phyloP scores from a whole-genome alignment of 371 early-diverging fungal species.

The Syncephalastrum contaminatum region DNA sequence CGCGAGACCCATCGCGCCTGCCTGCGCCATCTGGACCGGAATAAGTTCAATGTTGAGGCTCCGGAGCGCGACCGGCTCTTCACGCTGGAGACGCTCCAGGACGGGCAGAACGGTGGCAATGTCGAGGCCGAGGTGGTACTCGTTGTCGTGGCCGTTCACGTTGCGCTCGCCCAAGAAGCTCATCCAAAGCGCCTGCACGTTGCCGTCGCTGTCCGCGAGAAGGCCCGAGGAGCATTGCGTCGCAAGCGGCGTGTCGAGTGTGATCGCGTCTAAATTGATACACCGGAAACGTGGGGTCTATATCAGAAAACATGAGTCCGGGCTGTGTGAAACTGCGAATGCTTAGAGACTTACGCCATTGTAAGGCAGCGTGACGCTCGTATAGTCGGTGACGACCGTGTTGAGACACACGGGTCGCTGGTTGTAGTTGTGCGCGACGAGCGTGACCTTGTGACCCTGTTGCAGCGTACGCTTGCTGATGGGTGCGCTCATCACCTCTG shows the following conservation, averaged over 20 bases:
- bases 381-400: slow-evolving; percentile 79
- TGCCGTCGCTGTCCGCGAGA: slow-evolving; percentile 71
- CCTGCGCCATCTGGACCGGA: slow-evolving; percentile 76
- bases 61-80: slow-evolving; percentile 45
- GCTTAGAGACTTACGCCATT: slow-evolving; percentile 57
- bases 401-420: slow-evolving; percentile 72
- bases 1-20: slow-evolving; percentile 76
- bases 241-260: slow-evolving; percentile 83
- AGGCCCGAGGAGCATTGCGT: slow-evolving; percentile 86
- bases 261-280: slow-evolving; percentile 83
- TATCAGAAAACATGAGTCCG: slow-evolving; percentile 1
- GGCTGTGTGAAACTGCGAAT: no score
- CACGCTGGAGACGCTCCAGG: slow-evolving; percentile 45
- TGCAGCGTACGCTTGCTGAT: slow-evolving; percentile 57
- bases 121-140: slow-evolving; percentile 77
- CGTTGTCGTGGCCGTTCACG: slow-evolving; percentile 66
- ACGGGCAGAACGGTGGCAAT: slow-evolving; percentile 57
- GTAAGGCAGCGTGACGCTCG: slow-evolving; percentile 78
- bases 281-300: slow-evolving; percentile 82
- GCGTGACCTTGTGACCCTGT: slow-evolving; percentile 64
- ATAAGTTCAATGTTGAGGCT: slow-evolving; percentile 73
- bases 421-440: slow-evolving; percentile 81
- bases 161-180: slow-evolving; percentile 79
- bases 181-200: slow-evolving; percentile 85
- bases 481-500: slow-evolving; percentile 66